Percentiles rank a stretch among this genome's conserved stretches.
These are phyloP conservation scores for Tricholoma flavovirens DNA, from an alignment of 768 basidiomycete species.

Conservation along the genomic window DNA sequence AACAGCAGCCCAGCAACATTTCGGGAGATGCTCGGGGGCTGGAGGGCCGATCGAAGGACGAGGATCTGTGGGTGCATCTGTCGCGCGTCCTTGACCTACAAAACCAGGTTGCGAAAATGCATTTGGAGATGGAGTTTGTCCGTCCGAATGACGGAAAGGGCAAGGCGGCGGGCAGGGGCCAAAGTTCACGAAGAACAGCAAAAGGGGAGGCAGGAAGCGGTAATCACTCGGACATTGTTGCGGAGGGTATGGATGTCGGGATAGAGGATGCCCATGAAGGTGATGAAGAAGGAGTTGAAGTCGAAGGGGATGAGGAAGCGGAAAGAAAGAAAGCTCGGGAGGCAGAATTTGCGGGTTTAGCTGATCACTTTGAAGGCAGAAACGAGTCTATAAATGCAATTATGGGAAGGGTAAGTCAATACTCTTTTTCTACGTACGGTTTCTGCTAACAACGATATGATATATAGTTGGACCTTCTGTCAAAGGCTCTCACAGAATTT, in stretches of 20 bases:
- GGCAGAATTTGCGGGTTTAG: slow-evolving; percentile 62
- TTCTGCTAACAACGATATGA: slow-evolving; percentile 1
- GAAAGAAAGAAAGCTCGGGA: slow-evolving; percentile 52
- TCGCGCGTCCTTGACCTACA: slow-evolving; percentile 68
- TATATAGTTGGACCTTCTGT: slow-evolving; percentile 52
- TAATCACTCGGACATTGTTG: slow-evolving; percentile 6
- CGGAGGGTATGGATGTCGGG: slow-evolving; percentile 9
- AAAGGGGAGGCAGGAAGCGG: slow-evolving; percentile 8
- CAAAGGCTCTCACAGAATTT: slow-evolving; percentile 43
- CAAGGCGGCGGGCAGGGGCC: slow-evolving; percentile 32
- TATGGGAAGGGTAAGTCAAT: slow-evolving; percentile 59
- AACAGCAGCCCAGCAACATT: slow-evolving; percentile 6
- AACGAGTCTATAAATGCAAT: slow-evolving; percentile 65
- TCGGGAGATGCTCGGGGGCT: slow-evolving; percentile 5
- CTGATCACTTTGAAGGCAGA: slow-evolving; percentile 63
- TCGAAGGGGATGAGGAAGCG: slow-evolving; percentile 47
- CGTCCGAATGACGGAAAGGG: slow-evolving; percentile 30
- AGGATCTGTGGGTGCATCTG: slow-evolving; percentile 62
- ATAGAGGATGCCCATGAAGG: slow-evolving; percentile 31
- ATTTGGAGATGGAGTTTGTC: slow-evolving; percentile 69
- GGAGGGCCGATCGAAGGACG: slow-evolving; percentile 33
- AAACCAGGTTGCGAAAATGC: slow-evolving; percentile 65
- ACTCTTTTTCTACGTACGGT: neutral
- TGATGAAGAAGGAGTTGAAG: slow-evolving; percentile 47
- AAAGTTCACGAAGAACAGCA: slow-evolving; percentile 20